Evolutionary conservation across 208 protist species (phyloP).

Genomic region (Leishmania gerbilli): DNA sequence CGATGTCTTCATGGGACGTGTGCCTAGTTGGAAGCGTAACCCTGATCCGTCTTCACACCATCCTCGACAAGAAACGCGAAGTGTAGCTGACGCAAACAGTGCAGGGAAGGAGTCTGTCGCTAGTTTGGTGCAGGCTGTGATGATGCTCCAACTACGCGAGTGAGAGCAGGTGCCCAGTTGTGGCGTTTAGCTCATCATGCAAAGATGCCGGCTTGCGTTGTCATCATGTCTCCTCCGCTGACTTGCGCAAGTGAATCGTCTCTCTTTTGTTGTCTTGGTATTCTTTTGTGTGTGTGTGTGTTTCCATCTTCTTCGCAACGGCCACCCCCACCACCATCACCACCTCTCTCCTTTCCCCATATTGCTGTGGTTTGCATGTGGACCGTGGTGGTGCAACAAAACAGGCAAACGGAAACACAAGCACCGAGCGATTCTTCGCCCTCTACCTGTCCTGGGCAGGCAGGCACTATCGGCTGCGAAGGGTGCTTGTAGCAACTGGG

Average conservation of each 20-base stretch:
- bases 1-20: background rate
- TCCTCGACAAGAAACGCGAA: slow-evolving; percentile 2
- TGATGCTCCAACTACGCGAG: background rate
- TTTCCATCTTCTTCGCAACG: background rate
- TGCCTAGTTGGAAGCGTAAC: background rate
- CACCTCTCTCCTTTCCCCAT: background rate
- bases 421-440: background rate
- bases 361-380: background rate
- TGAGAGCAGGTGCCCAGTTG: background rate
- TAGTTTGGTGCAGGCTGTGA: background rate
- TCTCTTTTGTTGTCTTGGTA: background rate
- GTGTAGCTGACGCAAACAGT: background rate
- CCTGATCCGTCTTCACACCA: slow-evolving; percentile 8
- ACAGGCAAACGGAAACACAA: background rate
- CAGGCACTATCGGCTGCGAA: background rate
- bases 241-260: background rate
- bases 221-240: background rate
- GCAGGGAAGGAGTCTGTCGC: background rate
- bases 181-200: background rate
- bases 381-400: background rate
- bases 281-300: background rate
- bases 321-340: background rate
- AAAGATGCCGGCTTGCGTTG: background rate
- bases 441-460: background rate
- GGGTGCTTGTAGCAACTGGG: background rate